phyloP scores from a whole-genome alignment of 2,329 filamentous ascomycete species.

The Alternaria panax region DNA sequence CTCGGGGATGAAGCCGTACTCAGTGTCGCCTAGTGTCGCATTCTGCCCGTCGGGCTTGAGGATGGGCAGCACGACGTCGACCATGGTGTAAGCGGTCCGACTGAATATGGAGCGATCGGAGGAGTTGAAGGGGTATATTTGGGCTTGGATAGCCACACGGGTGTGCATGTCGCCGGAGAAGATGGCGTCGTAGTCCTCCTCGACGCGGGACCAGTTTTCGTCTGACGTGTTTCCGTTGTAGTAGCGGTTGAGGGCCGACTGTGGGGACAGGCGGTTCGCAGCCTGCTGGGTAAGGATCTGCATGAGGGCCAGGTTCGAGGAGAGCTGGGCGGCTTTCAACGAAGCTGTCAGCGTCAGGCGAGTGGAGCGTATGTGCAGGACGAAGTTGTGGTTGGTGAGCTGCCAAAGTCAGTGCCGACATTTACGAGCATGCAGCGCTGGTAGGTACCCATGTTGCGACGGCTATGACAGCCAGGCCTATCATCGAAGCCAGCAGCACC shows the following conservation, averaged over 20 bases:
- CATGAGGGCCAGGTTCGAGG: constrained; percentile 79
- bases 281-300: constrained; percentile 77
- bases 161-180: constrained; percentile 64
- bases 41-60: constrained; percentile 63
- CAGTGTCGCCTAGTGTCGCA: constrained; percentile 67
- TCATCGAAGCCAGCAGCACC: constrained; percentile 76
- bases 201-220: constrained; percentile 67
- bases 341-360: constrained; percentile 80
- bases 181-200: constrained; percentile 73
- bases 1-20: constrained; percentile 71
- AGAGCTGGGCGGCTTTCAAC: constrained; percentile 82
- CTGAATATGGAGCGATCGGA: constrained; percentile 57
- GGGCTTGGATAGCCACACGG: constrained; percentile 70
- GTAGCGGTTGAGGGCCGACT: constrained; percentile 60
- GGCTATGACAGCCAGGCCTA: constrained; percentile 78
- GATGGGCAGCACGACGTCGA: constrained; percentile 69
- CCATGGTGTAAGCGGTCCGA: constrained; percentile 57
- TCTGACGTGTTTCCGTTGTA: constrained; percentile 62
- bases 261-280: constrained; percentile 66
- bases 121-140: constrained; percentile 74
- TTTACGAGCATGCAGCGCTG: not conserved
- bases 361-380: constrained; percentile 64
- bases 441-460: constrained; percentile 70
- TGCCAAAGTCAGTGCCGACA: constrained; percentile 33
- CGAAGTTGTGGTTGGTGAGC: constrained; percentile 68